Base-by-base conservation (phyloP, 1,284 basidiomycete genomes). In the Ustilago xerochloae region DNA sequence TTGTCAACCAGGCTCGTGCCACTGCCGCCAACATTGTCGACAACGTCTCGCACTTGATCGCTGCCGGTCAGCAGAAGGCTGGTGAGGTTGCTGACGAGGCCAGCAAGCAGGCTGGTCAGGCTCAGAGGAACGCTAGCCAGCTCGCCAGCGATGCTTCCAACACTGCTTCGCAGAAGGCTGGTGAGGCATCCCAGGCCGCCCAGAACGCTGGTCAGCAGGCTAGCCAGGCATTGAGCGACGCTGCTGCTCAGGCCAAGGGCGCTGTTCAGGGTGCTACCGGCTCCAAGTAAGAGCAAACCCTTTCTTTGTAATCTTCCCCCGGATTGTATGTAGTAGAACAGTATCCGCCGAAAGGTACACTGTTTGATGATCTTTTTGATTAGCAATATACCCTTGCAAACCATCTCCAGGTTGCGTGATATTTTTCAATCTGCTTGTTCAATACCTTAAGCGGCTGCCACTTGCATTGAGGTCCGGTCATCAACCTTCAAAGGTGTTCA, bases 181-280 rank as follows among this genome's bases (percentile, higher is more conserved):
- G 60, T 39, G 46, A 63, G 54, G 56, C 65, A 10, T 38, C 49
- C 47, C 50, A 63, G 46, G 47, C 38, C 6, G 69, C 60, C 3
- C 63, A 68, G 54, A 58, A 24, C 46, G 61, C 66, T 3, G 43
- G 66, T 24, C 28, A 63, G 62, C 53, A 63, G 53, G 70, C 61
- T 36, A 48, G 56, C 52, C 51, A 71, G 63, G 66, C 77, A 24
- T 49, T 75, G 35, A 70, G 66, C 58, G 70, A 71, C 33, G 71
- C 72, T 26, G 63, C 72, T 43, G 63, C 66, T 16, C 66, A 70
- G 59, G 72, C 72, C 3, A 75, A 75, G 61, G 63, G 67, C 41
- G 53, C 72, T 43, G 63, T 67, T 26, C 48, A 66, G 53, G 57
- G 62, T 26, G 63, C 32, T 28, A 72, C 59, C 35, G 68, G 65